Conservation (phyloP, 768 basidiomycete genomes). For the Trametes elegans region DNA sequence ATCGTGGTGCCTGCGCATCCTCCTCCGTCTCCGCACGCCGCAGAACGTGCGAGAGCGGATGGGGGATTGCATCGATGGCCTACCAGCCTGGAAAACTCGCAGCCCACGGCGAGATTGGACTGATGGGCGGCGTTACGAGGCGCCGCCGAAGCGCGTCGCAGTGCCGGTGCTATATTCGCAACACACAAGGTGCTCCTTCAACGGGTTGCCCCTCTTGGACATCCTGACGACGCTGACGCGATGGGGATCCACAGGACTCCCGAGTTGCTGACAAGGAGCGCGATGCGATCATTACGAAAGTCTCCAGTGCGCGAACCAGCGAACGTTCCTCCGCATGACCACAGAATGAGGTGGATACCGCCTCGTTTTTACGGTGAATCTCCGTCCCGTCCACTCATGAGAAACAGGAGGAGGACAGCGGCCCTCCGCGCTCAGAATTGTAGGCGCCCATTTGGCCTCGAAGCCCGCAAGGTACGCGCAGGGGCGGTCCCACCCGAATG, state of each 20-base stretch:
- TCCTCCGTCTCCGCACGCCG: not conserved
- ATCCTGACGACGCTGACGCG: not conserved
- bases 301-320: not conserved
- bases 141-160: not conserved
- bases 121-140: conserved; percentile 3
- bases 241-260: not conserved
- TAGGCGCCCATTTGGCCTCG: conserved; percentile 14
- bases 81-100: conserved; percentile 1
- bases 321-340: not conserved
- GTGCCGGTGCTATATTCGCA: conserved; percentile 5
- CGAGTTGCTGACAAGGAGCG: not conserved
- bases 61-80: conserved; percentile 13
- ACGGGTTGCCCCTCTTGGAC: not conserved
- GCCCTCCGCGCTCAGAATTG: not conserved
- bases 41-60: conserved; percentile 8
- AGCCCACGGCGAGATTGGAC: conserved; percentile 7
- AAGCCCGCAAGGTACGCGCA: conserved; percentile 5
- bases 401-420: conserved; percentile 11
- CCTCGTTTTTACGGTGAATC: conserved; percentile 15
- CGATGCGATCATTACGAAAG: conserved; percentile 6
- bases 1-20: conserved; percentile 11
- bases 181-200: not conserved
- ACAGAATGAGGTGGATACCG: not conserved
- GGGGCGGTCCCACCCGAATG: conserved; percentile 9
- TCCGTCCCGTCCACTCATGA: conserved; percentile 12